Base-by-base conservation (phyloP, 805 yeast genomes). In the Pichia ethanolica region DNA sequence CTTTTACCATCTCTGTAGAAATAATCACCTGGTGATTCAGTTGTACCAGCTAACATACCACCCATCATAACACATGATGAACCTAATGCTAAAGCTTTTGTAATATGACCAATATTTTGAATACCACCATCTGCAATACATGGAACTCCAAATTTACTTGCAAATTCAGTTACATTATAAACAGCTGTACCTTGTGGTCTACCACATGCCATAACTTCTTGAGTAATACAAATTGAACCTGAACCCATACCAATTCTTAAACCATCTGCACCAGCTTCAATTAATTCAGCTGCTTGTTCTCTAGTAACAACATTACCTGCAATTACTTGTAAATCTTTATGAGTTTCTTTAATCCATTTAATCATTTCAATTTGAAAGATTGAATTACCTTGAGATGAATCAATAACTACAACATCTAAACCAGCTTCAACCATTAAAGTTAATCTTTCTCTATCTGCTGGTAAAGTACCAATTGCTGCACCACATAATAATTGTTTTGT, bases 121-220 rank as follows among this genome's bases (percentile, higher is more conserved):
- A 93, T 83, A 82, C 99, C 99, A 79, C 99, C 99, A 69, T 93
- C 99, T 59, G 99, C 99, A 62, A 93, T 89, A 73, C 96, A 87
- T 68, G 99, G 98, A 58, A 93, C 96, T 68, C 99, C 99, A 67
- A 91, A 93, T 69, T 82, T 79, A 72, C 83, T 84, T 58, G 98
- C 95, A 67, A 93, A 90, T 75, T 91, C 90, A 56, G 93, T 78
- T 49, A 93, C 99, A 59, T 82, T 84, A 78, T 81, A 90, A 48
- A 93, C 98, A 53, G 99, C 99, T 58, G 98, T 89, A 74, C 98
- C 99, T 77, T 93, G 99, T 54, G 99, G 99, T 79, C 99, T 89
- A 74, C 99, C 99, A 74, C 97, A 95, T 47, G 99, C 99, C 99
- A 93, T 93, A 53, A 93, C 99, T 75, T 93, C 99, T 76, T 93